A percentile compares a stretch with the other conserved stretches of the same genome.
phyloP scores from a whole-genome alignment of 441 rosid genomes.

The Francoa sonchifolia region DNA sequence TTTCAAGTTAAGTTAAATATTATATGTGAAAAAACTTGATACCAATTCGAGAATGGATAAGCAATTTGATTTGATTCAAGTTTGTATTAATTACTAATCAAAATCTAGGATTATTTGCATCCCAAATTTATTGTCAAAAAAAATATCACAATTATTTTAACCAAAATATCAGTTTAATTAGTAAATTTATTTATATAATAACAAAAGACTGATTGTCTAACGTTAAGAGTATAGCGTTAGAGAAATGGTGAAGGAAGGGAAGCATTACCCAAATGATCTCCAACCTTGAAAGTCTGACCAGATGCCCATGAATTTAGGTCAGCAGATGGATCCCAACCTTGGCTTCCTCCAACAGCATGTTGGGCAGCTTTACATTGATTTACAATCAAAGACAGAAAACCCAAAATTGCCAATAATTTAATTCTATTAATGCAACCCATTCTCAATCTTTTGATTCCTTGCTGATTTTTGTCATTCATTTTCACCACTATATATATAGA shows the following conservation, averaged over 20 bases:
- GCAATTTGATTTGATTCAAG: too few relatives aligned
- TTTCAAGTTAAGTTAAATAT: too few relatives aligned
- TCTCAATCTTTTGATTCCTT: constrained; percentile 3
- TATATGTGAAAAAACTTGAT: too few relatives aligned
- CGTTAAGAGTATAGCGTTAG: too few relatives aligned
- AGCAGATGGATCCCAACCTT: constrained; percentile 76
- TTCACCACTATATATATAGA: constrained; percentile 11
- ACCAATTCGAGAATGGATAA: too few relatives aligned
- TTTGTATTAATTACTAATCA: too few relatives aligned
- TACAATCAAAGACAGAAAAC: constrained; percentile 21
- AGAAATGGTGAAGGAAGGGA: background rate
- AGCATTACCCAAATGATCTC: constrained; percentile 60
- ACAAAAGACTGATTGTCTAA: too few relatives aligned
- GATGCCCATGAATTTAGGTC: constrained; percentile 70
- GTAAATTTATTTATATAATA: too few relatives aligned
- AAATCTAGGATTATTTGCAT: too few relatives aligned
- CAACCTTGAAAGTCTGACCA: constrained; percentile 54
- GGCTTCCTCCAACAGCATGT: constrained; percentile 67
- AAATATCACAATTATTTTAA: too few relatives aligned
- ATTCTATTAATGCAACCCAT: constrained; percentile 17
- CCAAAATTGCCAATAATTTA: constrained; percentile 20
- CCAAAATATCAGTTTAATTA: too few relatives aligned
- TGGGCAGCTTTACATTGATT: constrained; percentile 35
- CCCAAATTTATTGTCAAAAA: too few relatives aligned
- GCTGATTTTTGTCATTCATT: background rate